These are phyloP conservation scores for Tausonia pullulans DNA, from an alignment of 1,284 basidiomycete genomes.

Conservation along the genomic window DNA sequence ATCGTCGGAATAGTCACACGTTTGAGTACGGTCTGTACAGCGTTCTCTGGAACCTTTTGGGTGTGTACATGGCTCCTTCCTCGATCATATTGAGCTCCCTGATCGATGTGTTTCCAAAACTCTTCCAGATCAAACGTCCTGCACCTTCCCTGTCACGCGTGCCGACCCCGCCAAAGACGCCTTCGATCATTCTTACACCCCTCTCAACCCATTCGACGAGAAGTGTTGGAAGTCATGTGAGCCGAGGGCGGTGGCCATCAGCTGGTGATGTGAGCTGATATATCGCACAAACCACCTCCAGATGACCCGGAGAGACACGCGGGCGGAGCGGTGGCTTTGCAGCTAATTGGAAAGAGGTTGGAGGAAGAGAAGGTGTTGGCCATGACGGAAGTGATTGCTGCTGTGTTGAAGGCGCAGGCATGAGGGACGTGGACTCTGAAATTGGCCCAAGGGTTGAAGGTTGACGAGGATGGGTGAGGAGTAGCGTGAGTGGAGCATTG, in stretches of 20 bases:
- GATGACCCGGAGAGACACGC: slow-evolving; percentile 49
- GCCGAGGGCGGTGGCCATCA: slow-evolving; percentile 20
- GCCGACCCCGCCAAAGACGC: slow-evolving; percentile 45
- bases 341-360: slow-evolving; percentile 52
- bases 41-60: too few species aligned
- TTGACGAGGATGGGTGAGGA: too few species aligned
- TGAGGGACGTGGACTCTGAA: too few species aligned
- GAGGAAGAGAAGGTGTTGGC: slow-evolving; percentile 38
- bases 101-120: background rate
- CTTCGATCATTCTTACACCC: slow-evolving; percentile 37
- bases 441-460: too few species aligned
- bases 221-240: slow-evolving; percentile 46
- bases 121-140: slow-evolving; percentile 48
- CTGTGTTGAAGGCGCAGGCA: slow-evolving; percentile 40
- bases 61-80: too few species aligned
- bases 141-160: slow-evolving; percentile 52
- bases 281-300: slow-evolving; percentile 21
- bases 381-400: slow-evolving; percentile 27
- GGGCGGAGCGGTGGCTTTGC: slow-evolving; percentile 54
- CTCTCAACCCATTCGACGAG: slow-evolving; percentile 43
- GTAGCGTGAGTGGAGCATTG: too few species aligned
- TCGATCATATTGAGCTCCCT: background rate
- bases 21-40: too few species aligned
- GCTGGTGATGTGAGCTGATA: background rate
- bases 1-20: too few species aligned